These are phyloP conservation scores for Penicillium thymicola DNA, from an alignment of 2,329 filamentous ascomycete genomes.

Conservation along the genomic window DNA sequence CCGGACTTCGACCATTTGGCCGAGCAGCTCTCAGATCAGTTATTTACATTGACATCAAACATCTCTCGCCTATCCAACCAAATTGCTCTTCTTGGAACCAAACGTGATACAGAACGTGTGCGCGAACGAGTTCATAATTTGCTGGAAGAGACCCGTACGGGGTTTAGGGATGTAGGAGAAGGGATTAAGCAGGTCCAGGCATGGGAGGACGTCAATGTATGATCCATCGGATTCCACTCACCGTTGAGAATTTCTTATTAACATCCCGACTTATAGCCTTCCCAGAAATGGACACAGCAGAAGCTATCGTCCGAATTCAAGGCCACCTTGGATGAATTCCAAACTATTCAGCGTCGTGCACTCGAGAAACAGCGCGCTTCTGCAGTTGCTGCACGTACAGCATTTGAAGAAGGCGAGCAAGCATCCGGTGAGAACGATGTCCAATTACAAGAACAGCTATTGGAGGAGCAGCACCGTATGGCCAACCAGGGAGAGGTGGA, in stretches of 20 bases:
- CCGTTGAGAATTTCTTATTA: conserved; percentile 7
- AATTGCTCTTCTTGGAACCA: conserved; percentile 80
- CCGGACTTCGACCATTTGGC: conserved; percentile 85
- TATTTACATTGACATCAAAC: conserved; percentile 85
- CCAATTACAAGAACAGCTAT: conserved; percentile 62
- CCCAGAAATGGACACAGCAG: conserved; percentile 93
- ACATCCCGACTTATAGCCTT: conserved; percentile 57
- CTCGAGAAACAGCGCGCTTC: conserved; percentile 91
- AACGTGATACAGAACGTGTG: conserved; percentile 84
- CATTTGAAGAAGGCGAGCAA: conserved; percentile 58
- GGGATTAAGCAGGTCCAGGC: conserved; percentile 87
- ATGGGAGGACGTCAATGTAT: conserved; percentile 79
- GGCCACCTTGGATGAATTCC: conserved; percentile 83
- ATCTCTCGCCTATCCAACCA: conserved; percentile 82
- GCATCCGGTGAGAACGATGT: conserved; percentile 36
- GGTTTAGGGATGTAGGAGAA: conserved; percentile 89
- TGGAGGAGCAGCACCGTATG: conserved; percentile 74
- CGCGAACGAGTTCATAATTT: conserved; percentile 85
- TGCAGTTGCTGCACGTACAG: conserved; percentile 75
- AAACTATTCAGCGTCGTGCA: conserved; percentile 81
- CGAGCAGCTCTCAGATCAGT: conserved; percentile 76
- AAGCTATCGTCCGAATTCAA: conserved; percentile 94
- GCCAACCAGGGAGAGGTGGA: conserved; percentile 93
- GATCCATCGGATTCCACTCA: conserved; percentile 23
- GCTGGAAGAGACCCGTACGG: conserved; percentile 78